A percentile compares a stretch with the other conserved stretches of the same genome.
Evolutionary conservation across 192 early-diverging fungal genomes (phyloP).

Genomic region (Coemansia guatemalensis): DNA sequence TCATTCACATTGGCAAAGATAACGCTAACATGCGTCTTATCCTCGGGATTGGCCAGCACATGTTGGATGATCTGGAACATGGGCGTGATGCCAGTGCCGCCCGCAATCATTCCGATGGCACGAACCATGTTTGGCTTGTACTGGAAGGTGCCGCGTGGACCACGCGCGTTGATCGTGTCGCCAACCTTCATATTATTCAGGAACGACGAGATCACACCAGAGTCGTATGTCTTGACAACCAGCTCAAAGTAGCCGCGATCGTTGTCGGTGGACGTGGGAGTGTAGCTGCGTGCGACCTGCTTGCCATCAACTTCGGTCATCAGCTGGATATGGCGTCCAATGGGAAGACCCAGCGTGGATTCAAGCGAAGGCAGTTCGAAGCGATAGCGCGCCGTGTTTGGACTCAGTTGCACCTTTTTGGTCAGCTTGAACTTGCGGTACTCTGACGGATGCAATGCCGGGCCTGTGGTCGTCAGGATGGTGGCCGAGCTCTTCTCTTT

Average conservation of each 20-base stretch:
- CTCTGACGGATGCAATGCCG: slow-evolving; percentile 66
- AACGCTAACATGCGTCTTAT: slow-evolving; percentile 84
- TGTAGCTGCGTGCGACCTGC: slow-evolving; percentile 84
- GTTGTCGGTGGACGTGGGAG: slow-evolving; percentile 82
- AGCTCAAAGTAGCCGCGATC: slow-evolving; percentile 88
- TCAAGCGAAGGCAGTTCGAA: slow-evolving; percentile 74
- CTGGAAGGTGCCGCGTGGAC: slow-evolving; percentile 88
- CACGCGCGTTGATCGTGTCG: slow-evolving; percentile 72
- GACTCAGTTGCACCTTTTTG: slow-evolving; percentile 73
- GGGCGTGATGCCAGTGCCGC: slow-evolving; percentile 94
- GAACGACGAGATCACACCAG: slow-evolving; percentile 77
- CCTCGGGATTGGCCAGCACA: slow-evolving; percentile 79
- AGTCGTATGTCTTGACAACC: slow-evolving; percentile 88
- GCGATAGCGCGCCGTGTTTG: slow-evolving; percentile 90
- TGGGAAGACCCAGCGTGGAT: slow-evolving; percentile 79
- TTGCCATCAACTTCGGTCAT: slow-evolving; percentile 84
- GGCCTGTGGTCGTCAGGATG: slow-evolving; percentile 12
- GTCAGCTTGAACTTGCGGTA: slow-evolving; percentile 77
- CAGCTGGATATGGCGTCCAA: slow-evolving; percentile 91
- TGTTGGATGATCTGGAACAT: slow-evolving; percentile 94
- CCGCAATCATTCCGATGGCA: slow-evolving; percentile 88
- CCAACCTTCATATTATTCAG: slow-evolving; percentile 69
- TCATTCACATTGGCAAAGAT: slow-evolving; percentile 90
- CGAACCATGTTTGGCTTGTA: slow-evolving; percentile 81
- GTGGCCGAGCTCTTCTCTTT: slow-evolving; percentile 8